Percentiles rank a stretch among this genome's conserved stretches.
Evolutionary conservation across 139 green algal species (phyloP).

Genomic region (Chlamydomonas incerta): DNA sequence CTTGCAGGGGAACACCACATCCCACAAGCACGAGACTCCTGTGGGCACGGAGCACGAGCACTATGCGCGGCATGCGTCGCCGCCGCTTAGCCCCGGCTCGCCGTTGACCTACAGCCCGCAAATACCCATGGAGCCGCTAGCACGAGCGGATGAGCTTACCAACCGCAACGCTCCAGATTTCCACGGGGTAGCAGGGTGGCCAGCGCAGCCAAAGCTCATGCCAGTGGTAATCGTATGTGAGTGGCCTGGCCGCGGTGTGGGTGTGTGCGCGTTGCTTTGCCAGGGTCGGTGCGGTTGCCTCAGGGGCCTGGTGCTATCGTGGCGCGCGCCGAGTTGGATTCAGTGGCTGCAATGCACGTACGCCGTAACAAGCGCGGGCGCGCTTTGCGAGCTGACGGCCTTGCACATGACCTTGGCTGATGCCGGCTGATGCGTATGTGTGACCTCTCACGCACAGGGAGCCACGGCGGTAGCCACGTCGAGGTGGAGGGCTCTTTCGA

Average conservation of each 20-base stretch:
- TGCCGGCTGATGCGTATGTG: neutral
- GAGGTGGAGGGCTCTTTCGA: conserved; percentile 97
- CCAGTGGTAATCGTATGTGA: conserved; percentile 90
- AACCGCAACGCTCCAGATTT: conserved; percentile 70
- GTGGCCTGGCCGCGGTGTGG: conserved; percentile 1
- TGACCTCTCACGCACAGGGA: conserved; percentile 65
- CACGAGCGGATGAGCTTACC: conserved; percentile 46
- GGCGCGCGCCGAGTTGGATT: too few relatives aligned
- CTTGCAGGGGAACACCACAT: conserved; percentile 72
- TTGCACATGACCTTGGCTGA: neutral
- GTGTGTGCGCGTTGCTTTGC: neutral
- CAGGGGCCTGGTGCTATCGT: too few relatives aligned
- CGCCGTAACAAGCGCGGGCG: too few relatives aligned
- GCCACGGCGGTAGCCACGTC: conserved; percentile 88
- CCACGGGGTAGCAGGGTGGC: conserved; percentile 76
- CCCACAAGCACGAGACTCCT: conserved; percentile 53
- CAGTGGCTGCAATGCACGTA: too few relatives aligned
- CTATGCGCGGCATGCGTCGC: conserved; percentile 42
- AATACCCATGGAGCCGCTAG: conserved; percentile 75
- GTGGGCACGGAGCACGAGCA: conserved; percentile 28
- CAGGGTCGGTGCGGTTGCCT: too few relatives aligned
- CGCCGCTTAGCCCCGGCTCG: conserved; percentile 77
- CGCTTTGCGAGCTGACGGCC: neutral
- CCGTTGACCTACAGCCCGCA: conserved; percentile 91
- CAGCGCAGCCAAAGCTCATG: conserved; percentile 84